Evolutionary conservation across 176 grass and related monocot species (phyloP), one percentile per base, ranked within the genome.

Genomic region (Luzula sylvatica): DNA sequence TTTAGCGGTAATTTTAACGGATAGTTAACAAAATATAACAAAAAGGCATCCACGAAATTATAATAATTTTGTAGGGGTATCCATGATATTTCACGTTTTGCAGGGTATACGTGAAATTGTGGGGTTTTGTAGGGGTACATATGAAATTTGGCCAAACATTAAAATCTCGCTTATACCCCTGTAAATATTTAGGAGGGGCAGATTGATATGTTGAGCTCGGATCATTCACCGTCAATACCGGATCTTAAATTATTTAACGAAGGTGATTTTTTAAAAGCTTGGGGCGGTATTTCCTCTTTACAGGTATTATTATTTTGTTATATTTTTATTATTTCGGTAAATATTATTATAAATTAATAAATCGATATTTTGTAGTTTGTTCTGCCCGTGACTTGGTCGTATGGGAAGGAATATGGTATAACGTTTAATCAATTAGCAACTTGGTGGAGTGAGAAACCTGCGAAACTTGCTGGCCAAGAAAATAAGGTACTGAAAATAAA

Each of bases 161-260:
- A n/a, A n/a, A n/a, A n/a, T n/a, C n/a, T n/a, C n/a, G n/a, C n/a
- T n/a, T n/a, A n/a, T n/a, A n/a, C n/a, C n/a, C n/a, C n/a, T n/a
- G n/a, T n/a, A n/a, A n/a, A n/a, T n/a, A n/a, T n/a, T 38, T 42
- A 98, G 92, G 85, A 98, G 19, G 85, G 77, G 8, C 78, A 98
- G 20, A 86, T 98, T 55, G 92, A 98, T 77, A 86, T 98, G 92
- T 65, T 98, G 52, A 98, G 92, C 51, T 98, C 92, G 11, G 92
- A 98, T 61, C 92, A 98, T 61, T 98, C 92, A n/a, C 92, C 92
- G 2, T 83, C 92, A 16, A 52, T 74, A 48, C 85, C 92, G 45
- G 81, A 87, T 44, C 77, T 98, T 42, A 98, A 98, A 57, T 68
- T 90, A 17, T 77, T 90, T 77, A 81, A 86, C 21, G 78, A 98